Conservation (phyloP, 1,139 yeast species). For the Hansenula anomala region DNA sequence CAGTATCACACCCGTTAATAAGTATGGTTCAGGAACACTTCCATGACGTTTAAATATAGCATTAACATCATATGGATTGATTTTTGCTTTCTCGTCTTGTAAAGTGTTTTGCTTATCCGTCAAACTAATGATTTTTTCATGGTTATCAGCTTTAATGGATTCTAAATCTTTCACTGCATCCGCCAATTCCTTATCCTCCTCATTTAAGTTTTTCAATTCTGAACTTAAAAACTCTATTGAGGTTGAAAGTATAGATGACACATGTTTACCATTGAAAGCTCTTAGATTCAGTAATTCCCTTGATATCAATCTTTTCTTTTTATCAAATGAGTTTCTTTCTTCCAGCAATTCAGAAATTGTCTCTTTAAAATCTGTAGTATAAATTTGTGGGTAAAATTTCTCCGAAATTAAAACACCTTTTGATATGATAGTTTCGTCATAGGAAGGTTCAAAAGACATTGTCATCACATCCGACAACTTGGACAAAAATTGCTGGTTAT, state of each 20-base stretch:
- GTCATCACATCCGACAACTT: slow-evolving; percentile 34
- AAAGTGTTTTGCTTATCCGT: slow-evolving; percentile 12
- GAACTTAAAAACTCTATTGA: slow-evolving; percentile 22
- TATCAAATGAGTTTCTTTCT: slow-evolving; percentile 17
- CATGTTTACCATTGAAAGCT: slow-evolving; percentile 30
- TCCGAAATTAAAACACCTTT: slow-evolving; percentile 31
- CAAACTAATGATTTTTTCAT: slow-evolving; percentile 6
- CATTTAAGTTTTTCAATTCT: slow-evolving; percentile 12
- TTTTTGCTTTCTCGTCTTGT: slow-evolving; percentile 10
- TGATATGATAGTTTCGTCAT: slow-evolving; percentile 23
- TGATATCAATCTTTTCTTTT: slow-evolving; percentile 19
- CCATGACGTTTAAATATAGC: slow-evolving; percentile 17
- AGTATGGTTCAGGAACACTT: slow-evolving; percentile 26
- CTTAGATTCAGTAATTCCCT: slow-evolving; percentile 23
- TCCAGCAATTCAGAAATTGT: slow-evolving; percentile 16
- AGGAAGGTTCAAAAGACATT: slow-evolving; percentile 32
- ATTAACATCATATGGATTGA: slow-evolving; percentile 21
- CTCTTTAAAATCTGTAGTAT: slow-evolving; percentile 26
- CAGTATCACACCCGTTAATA: slow-evolving; percentile 27
- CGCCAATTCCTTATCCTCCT: slow-evolving; percentile 3
- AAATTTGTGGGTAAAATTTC: slow-evolving; percentile 42
- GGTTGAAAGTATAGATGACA: slow-evolving; percentile 25
- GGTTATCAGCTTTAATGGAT: slow-evolving; percentile 7
- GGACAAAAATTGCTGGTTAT: slow-evolving; percentile 20
- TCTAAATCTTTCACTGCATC: slow-evolving; percentile 15